Evolutionary conservation across 129 eudicot species (phyloP).

Genomic region (Escallonia rubra): DNA sequence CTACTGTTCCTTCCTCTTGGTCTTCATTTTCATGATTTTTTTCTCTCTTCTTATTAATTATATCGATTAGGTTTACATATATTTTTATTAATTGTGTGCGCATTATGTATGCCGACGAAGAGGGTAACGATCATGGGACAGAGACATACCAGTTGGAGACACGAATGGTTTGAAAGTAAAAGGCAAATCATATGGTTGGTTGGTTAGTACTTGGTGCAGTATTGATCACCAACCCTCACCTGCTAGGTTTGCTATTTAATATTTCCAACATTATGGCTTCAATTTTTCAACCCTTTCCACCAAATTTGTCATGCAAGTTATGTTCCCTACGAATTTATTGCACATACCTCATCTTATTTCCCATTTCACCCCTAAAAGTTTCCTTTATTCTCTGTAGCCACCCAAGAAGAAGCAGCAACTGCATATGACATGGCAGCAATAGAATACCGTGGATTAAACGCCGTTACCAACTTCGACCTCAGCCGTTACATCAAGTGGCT

Average conservation of each 20-base stretch:
- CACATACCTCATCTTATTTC: background rate
- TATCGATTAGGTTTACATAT: too few species aligned
- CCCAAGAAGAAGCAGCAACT: conserved; percentile 95
- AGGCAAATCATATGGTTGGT: conserved; percentile 23
- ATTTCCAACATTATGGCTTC: conserved; percentile 15
- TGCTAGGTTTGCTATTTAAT: conserved; percentile 26
- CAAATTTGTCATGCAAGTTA: conserved; percentile 45
- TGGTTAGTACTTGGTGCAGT: conserved; percentile 19
- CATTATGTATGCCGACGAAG: too few species aligned
- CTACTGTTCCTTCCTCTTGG: too few species aligned
- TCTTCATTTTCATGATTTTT: too few species aligned
- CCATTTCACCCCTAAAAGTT: conserved; percentile 19
- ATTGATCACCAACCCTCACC: conserved; percentile 63
- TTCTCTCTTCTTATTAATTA: background rate
- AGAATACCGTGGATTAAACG: conserved; percentile 79
- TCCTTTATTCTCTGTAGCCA: conserved; percentile 36
- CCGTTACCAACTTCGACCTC: conserved; percentile 92
- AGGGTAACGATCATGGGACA: too few species aligned
- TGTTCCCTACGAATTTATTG: conserved; percentile 16
- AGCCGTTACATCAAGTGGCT: conserved; percentile 72
- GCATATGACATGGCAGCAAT: conserved; percentile 96
- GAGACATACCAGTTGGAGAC: background rate
- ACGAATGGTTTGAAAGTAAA: conserved; percentile 5
- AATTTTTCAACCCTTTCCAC: conserved; percentile 39
- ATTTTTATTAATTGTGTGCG: too few species aligned